phyloP scores from a whole-genome alignment of 306 rosid species.

The Dicorynia guianensis region DNA sequence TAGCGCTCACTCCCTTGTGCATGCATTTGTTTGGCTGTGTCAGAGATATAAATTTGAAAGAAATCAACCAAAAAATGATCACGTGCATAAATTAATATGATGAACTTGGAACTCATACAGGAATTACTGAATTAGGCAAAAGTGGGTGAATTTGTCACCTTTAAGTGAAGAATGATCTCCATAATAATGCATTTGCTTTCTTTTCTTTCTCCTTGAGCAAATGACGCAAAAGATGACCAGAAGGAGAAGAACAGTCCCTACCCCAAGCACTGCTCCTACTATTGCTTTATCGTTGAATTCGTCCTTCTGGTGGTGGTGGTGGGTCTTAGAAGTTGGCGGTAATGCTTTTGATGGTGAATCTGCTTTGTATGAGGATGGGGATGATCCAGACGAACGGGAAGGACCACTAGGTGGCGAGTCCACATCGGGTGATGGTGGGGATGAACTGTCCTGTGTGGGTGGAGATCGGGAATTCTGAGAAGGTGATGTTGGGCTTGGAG shows the following conservation, averaged over 20 bases:
- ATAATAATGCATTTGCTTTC: slow-evolving; percentile 56
- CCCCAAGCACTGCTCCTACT: slow-evolving; percentile 58
- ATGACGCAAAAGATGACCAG: slow-evolving; percentile 48
- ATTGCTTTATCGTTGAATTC: slow-evolving; percentile 18
- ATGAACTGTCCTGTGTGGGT: no score
- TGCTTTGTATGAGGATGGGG: slow-evolving; percentile 34
- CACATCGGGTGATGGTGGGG: no score
- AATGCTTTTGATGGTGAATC: not conserved
- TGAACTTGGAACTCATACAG: no score
- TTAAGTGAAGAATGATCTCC: slow-evolving; percentile 53
- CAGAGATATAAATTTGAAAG: no score
- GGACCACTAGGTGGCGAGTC: no score
- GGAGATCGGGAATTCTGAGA: no score
- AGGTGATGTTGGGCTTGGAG: no score
- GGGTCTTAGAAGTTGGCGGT: not conserved
- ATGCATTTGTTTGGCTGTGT: not conserved
- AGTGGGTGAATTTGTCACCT: slow-evolving; percentile 45
- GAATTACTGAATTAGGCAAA: no score
- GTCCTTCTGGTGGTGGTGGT: no score
- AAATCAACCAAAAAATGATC: no score
- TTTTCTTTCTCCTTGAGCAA: slow-evolving; percentile 60
- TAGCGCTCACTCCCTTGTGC: slow-evolving; percentile 44
- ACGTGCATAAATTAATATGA: no score
- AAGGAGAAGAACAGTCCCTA: slow-evolving; percentile 47
- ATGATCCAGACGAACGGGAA: not conserved